Base-by-base conservation (phyloP, 1,284 basidiomycete species). In the Melampsora larici-populina region DNA sequence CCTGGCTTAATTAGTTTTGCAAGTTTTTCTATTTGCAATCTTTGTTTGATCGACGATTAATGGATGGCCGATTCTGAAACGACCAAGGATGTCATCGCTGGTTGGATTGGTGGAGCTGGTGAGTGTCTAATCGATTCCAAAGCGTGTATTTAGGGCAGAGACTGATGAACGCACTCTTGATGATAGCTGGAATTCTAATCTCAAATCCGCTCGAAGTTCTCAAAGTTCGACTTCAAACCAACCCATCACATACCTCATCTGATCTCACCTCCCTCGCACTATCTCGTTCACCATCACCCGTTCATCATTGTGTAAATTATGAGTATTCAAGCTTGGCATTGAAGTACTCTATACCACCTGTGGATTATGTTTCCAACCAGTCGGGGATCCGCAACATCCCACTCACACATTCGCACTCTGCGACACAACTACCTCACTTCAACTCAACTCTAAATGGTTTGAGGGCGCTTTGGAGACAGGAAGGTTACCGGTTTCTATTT, bases 211-310 rank as follows among this genome's bases (percentile, higher is more conserved):
- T 78, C 33, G 66, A 79, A 43, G 81, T 81, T 8, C 70, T 81
- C 65, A 82, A 82, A 78, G 81, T 82, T 48, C 81, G 81, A 51
- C 78, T 82, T 15, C 82, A 82, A 74, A 82, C 82, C 7, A 78
- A 73, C 73, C 63, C 43, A 60, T 51, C 65, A 78, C 68, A 69
- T 79, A 74, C 58, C 68, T 68, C 68, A 40, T 36, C 66, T 51
- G 55, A 70, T 75, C 58, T 73, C 49, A 58, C 68, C 72, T n/a
- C 51, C n/a, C 33, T 79, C 29, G 55, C 79, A 58, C 72, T 69
- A 9, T 72, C 79, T 21, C 75, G 75, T 21, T 70, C 79, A 15
- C 66, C 75, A 46, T 55, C 69, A 15, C 66, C 64, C 18, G 55
- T 78, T 18, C 55, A 78, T 36, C 26, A 63, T 66, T 67, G 64